Evolutionary conservation across 2,329 filamentous ascomycete genomes (phyloP).

Genomic region (Fusarium duplospermum): DNA sequence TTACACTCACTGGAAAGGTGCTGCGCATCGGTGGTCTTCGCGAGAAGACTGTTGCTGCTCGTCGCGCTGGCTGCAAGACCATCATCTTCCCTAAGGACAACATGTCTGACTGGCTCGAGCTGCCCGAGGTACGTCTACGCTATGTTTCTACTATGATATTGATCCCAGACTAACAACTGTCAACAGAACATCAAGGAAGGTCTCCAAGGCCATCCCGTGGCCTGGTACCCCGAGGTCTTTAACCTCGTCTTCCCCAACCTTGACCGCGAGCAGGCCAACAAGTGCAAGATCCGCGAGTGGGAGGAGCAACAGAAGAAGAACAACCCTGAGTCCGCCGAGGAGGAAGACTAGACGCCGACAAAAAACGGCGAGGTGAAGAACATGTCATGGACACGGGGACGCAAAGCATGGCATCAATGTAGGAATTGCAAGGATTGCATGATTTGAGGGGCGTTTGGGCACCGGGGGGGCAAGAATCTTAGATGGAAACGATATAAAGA

Average conservation of each 20-base stretch:
- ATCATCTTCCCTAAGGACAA: conserved; percentile 97
- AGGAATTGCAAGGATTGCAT: conserved; percentile 24
- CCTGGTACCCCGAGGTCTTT: conserved; percentile 96
- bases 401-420: conserved; percentile 8
- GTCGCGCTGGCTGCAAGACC: conserved; percentile 90
- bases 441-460: conserved; percentile 44
- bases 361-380: background rate
- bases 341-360: conserved; percentile 47
- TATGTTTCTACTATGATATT: background rate
- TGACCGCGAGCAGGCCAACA: conserved; percentile 78
- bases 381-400: conserved; percentile 3
- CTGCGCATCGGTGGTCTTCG: conserved; percentile 91
- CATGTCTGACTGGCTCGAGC: conserved; percentile 95
- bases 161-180: conserved; percentile 15
- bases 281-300: conserved; percentile 72
- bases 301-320: conserved; percentile 60
- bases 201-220: conserved; percentile 89
- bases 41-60: conserved; percentile 97
- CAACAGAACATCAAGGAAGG: conserved; percentile 95
- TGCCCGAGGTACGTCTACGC: conserved; percentile 84
- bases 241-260: conserved; percentile 88
- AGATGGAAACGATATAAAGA: conserved; percentile 47
- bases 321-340: conserved; percentile 50
- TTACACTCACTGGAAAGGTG: conserved; percentile 97
- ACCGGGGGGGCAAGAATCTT: conserved; percentile 40